Conservation (phyloP, 768 basidiomycete genomes). For the Serpula lacrymans region DNA sequence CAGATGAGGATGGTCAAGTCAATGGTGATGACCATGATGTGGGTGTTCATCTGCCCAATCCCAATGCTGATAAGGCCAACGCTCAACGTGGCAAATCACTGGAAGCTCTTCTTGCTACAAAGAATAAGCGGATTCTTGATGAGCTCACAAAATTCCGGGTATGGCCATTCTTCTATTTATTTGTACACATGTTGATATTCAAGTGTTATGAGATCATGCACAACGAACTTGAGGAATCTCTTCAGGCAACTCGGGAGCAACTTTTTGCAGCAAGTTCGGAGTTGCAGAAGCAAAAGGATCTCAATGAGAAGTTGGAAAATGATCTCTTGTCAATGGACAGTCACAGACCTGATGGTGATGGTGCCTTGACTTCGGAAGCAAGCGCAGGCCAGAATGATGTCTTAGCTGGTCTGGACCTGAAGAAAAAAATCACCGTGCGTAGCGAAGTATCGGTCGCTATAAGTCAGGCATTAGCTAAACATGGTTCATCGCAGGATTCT, state of each 20-base stretch:
- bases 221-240: slow-evolving; percentile 71
- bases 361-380: slow-evolving; percentile 23
- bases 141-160: slow-evolving; percentile 91
- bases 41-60: slow-evolving; percentile 77
- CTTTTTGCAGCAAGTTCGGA: slow-evolving; percentile 60
- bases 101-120: slow-evolving; percentile 85
- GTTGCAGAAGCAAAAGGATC: slow-evolving; percentile 67
- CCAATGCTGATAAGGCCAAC: slow-evolving; percentile 84
- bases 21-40: slow-evolving; percentile 39
- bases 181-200: not conserved
- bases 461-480: not conserved
- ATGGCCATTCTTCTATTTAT: slow-evolving; percentile 15
- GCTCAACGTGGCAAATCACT: slow-evolving; percentile 75
- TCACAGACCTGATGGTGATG: slow-evolving; percentile 39
- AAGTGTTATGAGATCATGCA: slow-evolving; percentile 62
- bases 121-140: slow-evolving; percentile 91
- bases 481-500: slow-evolving; percentile 15
- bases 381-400: slow-evolving; percentile 46
- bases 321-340: slow-evolving; percentile 83
- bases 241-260: slow-evolving; percentile 54
- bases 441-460: not conserved
- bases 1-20: slow-evolving; percentile 50
- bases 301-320: slow-evolving; percentile 91
- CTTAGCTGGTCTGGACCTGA: slow-evolving; percentile 71
- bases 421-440: slow-evolving; percentile 51